These are phyloP conservation scores for Metarhizium album DNA, from an alignment of 2,329 filamentous ascomycete species.

Conservation along the genomic window DNA sequence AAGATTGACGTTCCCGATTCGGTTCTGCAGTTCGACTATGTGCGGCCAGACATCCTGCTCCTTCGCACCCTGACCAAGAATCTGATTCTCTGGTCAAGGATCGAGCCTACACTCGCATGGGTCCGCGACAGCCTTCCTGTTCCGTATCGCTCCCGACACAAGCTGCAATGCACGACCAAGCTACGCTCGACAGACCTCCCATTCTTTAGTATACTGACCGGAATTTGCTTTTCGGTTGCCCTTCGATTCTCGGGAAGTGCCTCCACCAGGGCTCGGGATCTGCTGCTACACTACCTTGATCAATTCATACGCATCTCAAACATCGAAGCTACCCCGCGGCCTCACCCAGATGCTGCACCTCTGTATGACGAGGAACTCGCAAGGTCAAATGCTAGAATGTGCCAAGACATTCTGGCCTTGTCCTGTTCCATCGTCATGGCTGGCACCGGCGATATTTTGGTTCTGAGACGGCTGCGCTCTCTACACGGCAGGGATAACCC, in stretches of 20 bases:
- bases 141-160: slow-evolving; percentile 53
- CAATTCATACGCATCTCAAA: slow-evolving; percentile 71
- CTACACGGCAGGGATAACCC: slow-evolving; percentile 79
- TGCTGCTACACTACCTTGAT: slow-evolving; percentile 76
- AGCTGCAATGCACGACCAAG: slow-evolving; percentile 46
- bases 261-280: slow-evolving; percentile 60
- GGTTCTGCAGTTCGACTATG: slow-evolving; percentile 84
- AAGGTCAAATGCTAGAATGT: slow-evolving; percentile 75
- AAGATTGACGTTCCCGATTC: slow-evolving; percentile 94
- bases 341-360: slow-evolving; percentile 19
- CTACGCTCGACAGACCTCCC: slow-evolving; percentile 77
- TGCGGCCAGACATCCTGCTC: slow-evolving; percentile 85
- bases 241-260: slow-evolving; percentile 66
- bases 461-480: slow-evolving; percentile 75
- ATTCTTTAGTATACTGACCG: slow-evolving; percentile 85
- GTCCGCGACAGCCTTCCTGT: slow-evolving; percentile 61
- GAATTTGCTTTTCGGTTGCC: slow-evolving; percentile 72
- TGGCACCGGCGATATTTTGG: slow-evolving; percentile 77
- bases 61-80: slow-evolving; percentile 82
- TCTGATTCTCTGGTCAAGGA: slow-evolving; percentile 83
- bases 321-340: slow-evolving; percentile 29
- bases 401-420: slow-evolving; percentile 77
- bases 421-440: slow-evolving; percentile 87
- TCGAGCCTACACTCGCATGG: slow-evolving; percentile 65
- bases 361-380: slow-evolving; percentile 78